Base-by-base conservation (phyloP, 129 eudicot species). In the Escallonia herrerae region DNA sequence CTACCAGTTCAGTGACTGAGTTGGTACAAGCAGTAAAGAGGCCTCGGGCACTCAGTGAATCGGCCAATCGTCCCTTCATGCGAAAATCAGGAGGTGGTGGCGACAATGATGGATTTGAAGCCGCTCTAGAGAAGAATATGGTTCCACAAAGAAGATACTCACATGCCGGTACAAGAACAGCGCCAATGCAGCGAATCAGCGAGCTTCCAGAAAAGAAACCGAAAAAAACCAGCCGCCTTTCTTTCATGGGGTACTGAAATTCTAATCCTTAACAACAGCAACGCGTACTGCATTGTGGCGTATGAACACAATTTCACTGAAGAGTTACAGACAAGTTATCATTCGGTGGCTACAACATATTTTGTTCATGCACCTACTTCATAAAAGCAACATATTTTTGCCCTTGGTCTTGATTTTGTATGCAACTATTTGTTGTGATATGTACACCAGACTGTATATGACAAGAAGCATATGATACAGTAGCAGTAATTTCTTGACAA, bases 21-120 rank as follows among this genome's bases (percentile, higher is more conserved):
- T 71, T 94, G 48, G 73, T 94, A 62, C 83, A 94, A 50, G 95
- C 95, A 42, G 86, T 94, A 64, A 84, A 89, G 70, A 85, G 83
- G 39, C 99, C 96, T 3, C 79, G 97, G 47, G 86, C 97, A 33
- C 73, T 82, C 12, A 91, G 97, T 61, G 95, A 89, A 70, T 94
- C 99, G 8, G 79, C 78, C 50, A 84, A 78, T 74, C 81, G 90
- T 7, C 95, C 87, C 50, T 76, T 76, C 11, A 68, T 72, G 47
- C 79, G 84, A 40, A 79, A 72, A 40, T 73, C 87, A 10, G 83
- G 59, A 39, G 82, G 76, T 5, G 46, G 54, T 9, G 38, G 51
- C 1, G 70, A 73, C 14, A 62, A 79, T 40, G 63, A 73, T 11
- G 56, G 60, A 33, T 0, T 45, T 11, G 77, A 76, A 4, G 77